Evolutionary conservation across 257 asterid species (phyloP).

Genomic region (Euphrasia confusa): DNA sequence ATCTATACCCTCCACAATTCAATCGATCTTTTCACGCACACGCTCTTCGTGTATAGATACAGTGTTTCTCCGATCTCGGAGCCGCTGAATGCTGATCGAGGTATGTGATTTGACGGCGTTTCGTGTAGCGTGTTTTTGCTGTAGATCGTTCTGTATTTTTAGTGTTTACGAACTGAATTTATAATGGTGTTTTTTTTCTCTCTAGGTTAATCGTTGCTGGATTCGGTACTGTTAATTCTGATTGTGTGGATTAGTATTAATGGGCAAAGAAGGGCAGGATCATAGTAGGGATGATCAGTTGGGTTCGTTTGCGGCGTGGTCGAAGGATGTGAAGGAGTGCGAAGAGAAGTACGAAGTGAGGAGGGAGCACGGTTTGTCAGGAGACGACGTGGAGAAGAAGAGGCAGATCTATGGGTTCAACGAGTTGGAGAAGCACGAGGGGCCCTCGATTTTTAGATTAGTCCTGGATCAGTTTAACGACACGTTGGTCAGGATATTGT

Average conservation of each 20-base stretch:
- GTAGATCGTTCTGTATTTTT: constrained; percentile 25
- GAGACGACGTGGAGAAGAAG: constrained; percentile 59
- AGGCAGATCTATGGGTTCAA: constrained; percentile 76
- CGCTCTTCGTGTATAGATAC: constrained; percentile 16
- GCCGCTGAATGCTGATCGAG: constrained; percentile 19
- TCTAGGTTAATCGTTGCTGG: constrained; percentile 17
- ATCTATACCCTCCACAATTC: constrained; percentile 12
- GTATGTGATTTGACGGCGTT: background rate
- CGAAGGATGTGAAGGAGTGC: constrained; percentile 74
- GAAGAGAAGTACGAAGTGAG: constrained; percentile 60
- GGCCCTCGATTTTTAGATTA: constrained; percentile 73
- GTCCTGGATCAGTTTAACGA: constrained; percentile 93
- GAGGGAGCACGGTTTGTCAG: constrained; percentile 56
- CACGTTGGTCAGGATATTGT: constrained; percentile 80
- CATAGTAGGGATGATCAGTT: constrained; percentile 45
- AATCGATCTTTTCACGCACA: background rate
- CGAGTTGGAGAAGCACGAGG: constrained; percentile 96
- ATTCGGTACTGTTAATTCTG: background rate
- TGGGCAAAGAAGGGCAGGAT: constrained; percentile 88
- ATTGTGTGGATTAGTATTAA: constrained; percentile 26
- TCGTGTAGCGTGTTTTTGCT: background rate
- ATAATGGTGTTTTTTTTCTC: background rate
- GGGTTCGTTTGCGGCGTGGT: constrained; percentile 59
- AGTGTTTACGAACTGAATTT: constrained; percentile 14
- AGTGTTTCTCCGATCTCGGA: constrained; percentile 19